Conservation (phyloP, 352 stramenopile species). For the Aphanomyces cochlioides region DNA sequence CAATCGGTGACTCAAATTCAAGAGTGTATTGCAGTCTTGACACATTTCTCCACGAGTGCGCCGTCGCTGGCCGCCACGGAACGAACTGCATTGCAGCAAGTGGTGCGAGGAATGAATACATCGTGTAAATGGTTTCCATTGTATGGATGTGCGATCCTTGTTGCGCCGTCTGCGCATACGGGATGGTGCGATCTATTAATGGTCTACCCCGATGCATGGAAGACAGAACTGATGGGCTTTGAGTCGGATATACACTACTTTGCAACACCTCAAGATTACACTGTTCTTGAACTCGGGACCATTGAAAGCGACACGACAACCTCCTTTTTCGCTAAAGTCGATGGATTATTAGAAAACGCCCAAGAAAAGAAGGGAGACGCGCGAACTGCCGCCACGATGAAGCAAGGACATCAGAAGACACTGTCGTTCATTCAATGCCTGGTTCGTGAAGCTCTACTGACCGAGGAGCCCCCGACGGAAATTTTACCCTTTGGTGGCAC, state of each 20-base stretch:
- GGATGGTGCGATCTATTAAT: neutral
- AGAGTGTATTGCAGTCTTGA: too few relatives aligned
- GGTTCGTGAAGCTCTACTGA: slow-evolving; percentile 8
- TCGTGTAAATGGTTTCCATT: neutral
- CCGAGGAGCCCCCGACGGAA: neutral
- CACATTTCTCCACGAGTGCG: too few relatives aligned
- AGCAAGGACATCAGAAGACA: slow-evolving; percentile 48
- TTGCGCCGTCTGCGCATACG: neutral
- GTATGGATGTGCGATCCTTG: neutral
- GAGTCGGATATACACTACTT: neutral
- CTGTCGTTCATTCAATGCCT: slow-evolving; percentile 48
- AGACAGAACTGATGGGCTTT: neutral
- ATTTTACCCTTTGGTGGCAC: slow-evolving; percentile 36
- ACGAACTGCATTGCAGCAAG: too few relatives aligned
- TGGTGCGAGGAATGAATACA: too few relatives aligned
- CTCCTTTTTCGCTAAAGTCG: neutral
- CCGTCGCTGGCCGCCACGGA: too few relatives aligned
- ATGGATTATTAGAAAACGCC: slow-evolving; percentile 35
- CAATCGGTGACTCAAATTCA: too few relatives aligned
- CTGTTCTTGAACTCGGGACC: neutral
- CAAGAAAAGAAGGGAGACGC: slow-evolving; percentile 32
- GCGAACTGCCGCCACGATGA: slow-evolving; percentile 37
- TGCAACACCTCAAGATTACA: neutral
- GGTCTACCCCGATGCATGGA: neutral
- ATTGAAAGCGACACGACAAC: neutral